Percentiles rank a stretch among this genome's conserved stretches.
Conservation (phyloP, 345 rosid species). For the Toxicodendron radicans region DNA sequence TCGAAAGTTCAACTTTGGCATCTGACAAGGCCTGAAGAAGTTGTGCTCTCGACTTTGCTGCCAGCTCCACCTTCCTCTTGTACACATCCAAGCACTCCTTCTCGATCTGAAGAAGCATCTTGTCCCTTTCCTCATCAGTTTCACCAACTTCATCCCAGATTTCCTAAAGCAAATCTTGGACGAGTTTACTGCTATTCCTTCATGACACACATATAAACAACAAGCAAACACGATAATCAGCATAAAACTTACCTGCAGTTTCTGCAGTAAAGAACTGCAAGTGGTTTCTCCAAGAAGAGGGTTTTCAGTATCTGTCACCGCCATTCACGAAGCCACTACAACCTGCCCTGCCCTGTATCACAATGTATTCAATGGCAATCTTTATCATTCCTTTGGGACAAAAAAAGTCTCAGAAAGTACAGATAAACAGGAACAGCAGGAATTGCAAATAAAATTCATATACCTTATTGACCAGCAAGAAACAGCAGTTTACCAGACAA, state of each 20-base stretch:
- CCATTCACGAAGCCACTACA: constrained; percentile 52
- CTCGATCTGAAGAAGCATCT: constrained; percentile 89
- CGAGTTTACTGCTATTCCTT: constrained; percentile 7
- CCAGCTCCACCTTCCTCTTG: constrained; percentile 87
- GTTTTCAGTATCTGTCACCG: constrained; percentile 59
- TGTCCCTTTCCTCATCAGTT: constrained; percentile 89
- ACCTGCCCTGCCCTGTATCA: constrained; percentile 34
- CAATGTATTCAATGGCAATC: constrained; percentile 5
- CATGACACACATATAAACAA: constrained; percentile 1
- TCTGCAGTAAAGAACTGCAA: constrained; percentile 80
- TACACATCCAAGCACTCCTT: constrained; percentile 92
- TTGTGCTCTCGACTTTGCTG: constrained; percentile 81
- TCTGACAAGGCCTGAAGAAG: constrained; percentile 85
- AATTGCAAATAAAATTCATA: constrained; percentile 1
- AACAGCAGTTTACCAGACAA: constrained; percentile 18
- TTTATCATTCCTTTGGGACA: neutral
- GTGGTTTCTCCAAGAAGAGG: constrained; percentile 85
- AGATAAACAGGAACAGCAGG: neutral
- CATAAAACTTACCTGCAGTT: constrained; percentile 60
- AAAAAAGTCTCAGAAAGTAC: neutral
- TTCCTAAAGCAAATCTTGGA: constrained; percentile 47
- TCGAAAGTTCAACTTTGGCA: constrained; percentile 77
- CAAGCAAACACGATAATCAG: neutral
- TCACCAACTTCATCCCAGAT: constrained; percentile 99
- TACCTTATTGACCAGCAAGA: constrained; percentile 20